Base-by-base conservation (phyloP, 2,329 filamentous ascomycete species). In the Aphanocladium album region DNA sequence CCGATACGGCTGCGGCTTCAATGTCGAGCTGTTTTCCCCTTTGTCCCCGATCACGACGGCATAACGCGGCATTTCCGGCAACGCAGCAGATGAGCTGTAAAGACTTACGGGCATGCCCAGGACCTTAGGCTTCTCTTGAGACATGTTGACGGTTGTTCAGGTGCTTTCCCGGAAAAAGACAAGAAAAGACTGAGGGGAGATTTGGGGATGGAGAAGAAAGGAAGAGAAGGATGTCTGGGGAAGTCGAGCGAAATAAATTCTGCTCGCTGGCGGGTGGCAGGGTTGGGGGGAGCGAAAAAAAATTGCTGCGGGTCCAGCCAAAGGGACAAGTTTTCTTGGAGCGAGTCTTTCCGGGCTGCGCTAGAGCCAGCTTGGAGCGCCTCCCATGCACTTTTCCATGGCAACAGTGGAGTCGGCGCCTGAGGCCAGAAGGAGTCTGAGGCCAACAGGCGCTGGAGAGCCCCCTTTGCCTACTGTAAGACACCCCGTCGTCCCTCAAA, bases 41-140 rank as follows among this genome's bases (percentile, higher is more conserved):
- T 51, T 46, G 37, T 53, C 14, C 41, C 60, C 61, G 65, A 68
- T 67, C 68, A 68, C n/a, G n/a, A 60, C 62, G 57, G 61, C 60
- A 49, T 46, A 59, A 63, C 66, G 68, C 69, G 71, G 67, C 66
- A 70, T 70, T 69, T 70, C 64, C 67, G 53, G 51, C 57, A 47
- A 33, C 47, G 19, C 46, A 51, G 64, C 54, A 54, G 55, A 54
- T 62, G 49, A 59, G 43, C 57, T 54, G 61, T 37, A 53, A 25
- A 25, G 37, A 81, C 83, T 82, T 81, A 88, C 85, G 76, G 83
- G 83, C 83, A 88, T 87, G 83, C 85, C 85, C 81, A 87, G 71
- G 71, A 88, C 79, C 75, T 79, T 83, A 68, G 80, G 77, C 72
- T 83, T 77, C 66, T 83, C 77, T 71, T 72, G 67, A 75, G 82